These are phyloP conservation scores for Fusarium tupiense DNA, from an alignment of 2,329 filamentous ascomycete species.

Conservation along the genomic window DNA sequence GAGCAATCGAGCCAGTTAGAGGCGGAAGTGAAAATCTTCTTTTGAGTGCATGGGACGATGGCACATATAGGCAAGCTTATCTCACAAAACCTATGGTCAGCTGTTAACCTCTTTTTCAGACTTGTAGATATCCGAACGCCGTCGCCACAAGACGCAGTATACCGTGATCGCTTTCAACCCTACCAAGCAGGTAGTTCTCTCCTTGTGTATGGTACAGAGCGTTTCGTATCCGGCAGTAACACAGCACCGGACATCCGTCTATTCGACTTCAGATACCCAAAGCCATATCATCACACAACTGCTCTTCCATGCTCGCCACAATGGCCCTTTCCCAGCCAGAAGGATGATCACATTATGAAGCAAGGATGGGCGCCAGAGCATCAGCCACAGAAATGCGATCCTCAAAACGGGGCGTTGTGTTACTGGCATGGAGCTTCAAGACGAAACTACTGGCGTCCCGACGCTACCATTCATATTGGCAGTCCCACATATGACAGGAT, in stretches of 20 bases:
- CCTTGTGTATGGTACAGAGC: slow-evolving; percentile 59
- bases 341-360: slow-evolving; percentile 19
- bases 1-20: slow-evolving; percentile 58
- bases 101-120: slow-evolving; percentile 31
- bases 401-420: slow-evolving; percentile 49
- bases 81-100: neutral
- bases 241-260: slow-evolving; percentile 56
- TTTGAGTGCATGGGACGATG: slow-evolving; percentile 64
- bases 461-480: slow-evolving; percentile 59
- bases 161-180: slow-evolving; percentile 63
- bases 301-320: slow-evolving; percentile 56
- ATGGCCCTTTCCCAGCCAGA: slow-evolving; percentile 48
- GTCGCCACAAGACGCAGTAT: slow-evolving; percentile 57
- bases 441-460: slow-evolving; percentile 58
- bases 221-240: slow-evolving; percentile 62
- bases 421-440: slow-evolving; percentile 59
- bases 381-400: slow-evolving; percentile 47
- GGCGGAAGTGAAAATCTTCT: slow-evolving; percentile 53
- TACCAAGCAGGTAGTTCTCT: slow-evolving; percentile 58
- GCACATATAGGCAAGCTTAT: slow-evolving; percentile 53
- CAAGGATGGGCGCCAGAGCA: slow-evolving; percentile 19
- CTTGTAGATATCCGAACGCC: slow-evolving; percentile 62
- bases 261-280: slow-evolving; percentile 64
- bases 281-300: slow-evolving; percentile 59
- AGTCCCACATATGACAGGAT: slow-evolving; percentile 47